Evolutionary conservation across 2,329 filamentous ascomycete species (phyloP).

Genomic region (Leptographium procerum): DNA sequence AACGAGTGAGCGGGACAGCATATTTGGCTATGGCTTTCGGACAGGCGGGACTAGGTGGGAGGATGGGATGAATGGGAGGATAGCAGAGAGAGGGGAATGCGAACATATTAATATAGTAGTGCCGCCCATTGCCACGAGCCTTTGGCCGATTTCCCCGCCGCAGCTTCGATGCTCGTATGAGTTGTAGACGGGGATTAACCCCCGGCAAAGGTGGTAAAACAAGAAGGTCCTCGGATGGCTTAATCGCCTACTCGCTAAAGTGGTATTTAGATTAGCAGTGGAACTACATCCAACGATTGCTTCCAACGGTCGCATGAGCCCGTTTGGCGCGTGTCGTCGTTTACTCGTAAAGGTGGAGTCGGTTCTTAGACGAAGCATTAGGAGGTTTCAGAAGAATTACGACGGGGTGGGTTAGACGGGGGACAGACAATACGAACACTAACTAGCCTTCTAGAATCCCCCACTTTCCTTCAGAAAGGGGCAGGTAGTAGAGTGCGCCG

Average conservation of each 20-base stretch:
- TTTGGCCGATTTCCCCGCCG: background rate
- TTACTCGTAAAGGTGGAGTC: background rate
- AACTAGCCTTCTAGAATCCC: background rate
- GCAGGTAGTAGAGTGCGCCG: too few relatives aligned
- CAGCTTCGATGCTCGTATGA: background rate
- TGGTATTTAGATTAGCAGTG: background rate
- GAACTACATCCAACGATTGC: background rate
- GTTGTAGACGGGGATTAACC: too few relatives aligned
- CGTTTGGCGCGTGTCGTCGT: background rate
- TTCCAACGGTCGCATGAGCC: background rate
- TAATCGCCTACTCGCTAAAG: background rate
- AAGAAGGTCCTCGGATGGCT: background rate
- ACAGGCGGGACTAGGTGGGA: background rate
- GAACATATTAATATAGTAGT: background rate
- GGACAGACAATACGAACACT: background rate
- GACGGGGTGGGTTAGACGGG: background rate
- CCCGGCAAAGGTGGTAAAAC: too few relatives aligned
- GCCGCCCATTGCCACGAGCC: background rate
- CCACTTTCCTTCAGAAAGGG: background rate
- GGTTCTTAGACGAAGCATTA: background rate
- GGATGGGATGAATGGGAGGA: background rate
- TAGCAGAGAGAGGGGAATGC: background rate
- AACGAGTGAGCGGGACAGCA: background rate
- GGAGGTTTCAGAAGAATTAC: background rate
- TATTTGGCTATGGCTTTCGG: background rate